phyloP scores from a whole-genome alignment of 2,329 filamentous ascomycete genomes.

The Hypoxylon sp. region DNA sequence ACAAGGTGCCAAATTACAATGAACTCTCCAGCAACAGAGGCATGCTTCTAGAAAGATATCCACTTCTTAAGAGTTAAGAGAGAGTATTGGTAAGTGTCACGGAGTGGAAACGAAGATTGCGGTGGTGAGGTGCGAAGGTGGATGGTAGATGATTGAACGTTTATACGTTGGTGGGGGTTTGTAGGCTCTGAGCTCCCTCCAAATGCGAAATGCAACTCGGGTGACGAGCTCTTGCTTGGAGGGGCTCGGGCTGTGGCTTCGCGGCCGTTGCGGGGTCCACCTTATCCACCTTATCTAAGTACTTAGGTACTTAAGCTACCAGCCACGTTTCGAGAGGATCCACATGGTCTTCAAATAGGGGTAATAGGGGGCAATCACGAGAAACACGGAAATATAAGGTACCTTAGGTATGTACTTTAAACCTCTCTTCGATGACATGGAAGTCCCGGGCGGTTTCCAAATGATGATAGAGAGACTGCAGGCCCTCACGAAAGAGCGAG shows the following conservation, averaged over 20 bases:
- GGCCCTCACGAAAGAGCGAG: too few species aligned
- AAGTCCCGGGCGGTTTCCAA: too few species aligned
- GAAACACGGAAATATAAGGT: too few species aligned
- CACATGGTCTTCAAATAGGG: not conserved
- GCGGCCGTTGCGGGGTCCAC: not conserved
- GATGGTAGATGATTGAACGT: not conserved
- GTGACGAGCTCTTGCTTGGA: not conserved
- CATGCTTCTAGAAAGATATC: constrained; percentile 12
- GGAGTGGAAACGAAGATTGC: constrained; percentile 1
- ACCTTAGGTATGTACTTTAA: too few species aligned
- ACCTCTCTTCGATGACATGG: too few species aligned
- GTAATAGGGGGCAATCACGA: not conserved
- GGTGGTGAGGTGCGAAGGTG: not conserved
- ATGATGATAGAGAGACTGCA: too few species aligned
- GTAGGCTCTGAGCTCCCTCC: not conserved
- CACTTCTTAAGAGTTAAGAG: not conserved
- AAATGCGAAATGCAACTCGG: not conserved
- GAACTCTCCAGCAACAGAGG: constrained; percentile 3
- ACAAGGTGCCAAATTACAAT: constrained; percentile 10
- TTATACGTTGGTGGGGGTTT: constrained; percentile 1
- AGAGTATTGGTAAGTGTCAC: constrained; percentile 1
- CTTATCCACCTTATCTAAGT: not conserved
- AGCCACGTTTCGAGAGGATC: not conserved
- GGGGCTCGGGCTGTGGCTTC: not conserved
- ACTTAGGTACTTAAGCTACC: not conserved